Base-by-base conservation (phyloP, 257 asterid species). In the Lithospermum erythrorhizon region DNA sequence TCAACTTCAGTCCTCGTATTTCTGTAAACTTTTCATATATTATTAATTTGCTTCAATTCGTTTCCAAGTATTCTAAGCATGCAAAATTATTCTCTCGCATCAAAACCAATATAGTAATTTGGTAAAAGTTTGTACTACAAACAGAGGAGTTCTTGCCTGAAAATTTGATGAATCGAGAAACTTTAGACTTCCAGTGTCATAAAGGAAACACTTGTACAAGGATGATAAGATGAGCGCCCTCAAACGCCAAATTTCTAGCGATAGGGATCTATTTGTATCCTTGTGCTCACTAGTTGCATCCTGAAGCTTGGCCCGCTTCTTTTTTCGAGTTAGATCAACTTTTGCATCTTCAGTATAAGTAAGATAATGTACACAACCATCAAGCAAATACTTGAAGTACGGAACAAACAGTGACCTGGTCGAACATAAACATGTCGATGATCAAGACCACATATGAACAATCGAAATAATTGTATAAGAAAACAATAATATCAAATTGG, bases 391-490 rank as follows among this genome's bases (percentile, higher is more conserved):
- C 80, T 91, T 88, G 85, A 88, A 88, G 83, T 84, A 86, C 14
- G 97, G 95, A 35, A 91, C 84, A 68, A 86, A 91, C 55, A 91
- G 75, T 1, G 95, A 91, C 73, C 98, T 91, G 88, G 53, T 19
- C n/a, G 15, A 11, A 27, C 15, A 18, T 17, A n/a, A 13, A 18
- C 47, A 59, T 11, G 53, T 32, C 24, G 61, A 20, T 45, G 21
- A 70, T 18, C 41, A 61, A 30, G 25, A 45, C 18, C 19, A 45
- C 19, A 47, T 8, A 3, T 10, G 16, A 23, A 4, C 47, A 30
- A 16, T 9, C 9, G n/a, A 64, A 37, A 47, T 11, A 21, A 53
- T 6, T 15, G 29, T 27, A 41, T 58, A 27, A 6, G 16, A 61
- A 61, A 29, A 13, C 49, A 13, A 41, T 14, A 41, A 41, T 41